A percentile compares a stretch with the other conserved stretches of the same genome.
phyloP scores from a whole-genome alignment of 768 basidiomycete genomes.

The Rhodotorula taiwanensis region DNA sequence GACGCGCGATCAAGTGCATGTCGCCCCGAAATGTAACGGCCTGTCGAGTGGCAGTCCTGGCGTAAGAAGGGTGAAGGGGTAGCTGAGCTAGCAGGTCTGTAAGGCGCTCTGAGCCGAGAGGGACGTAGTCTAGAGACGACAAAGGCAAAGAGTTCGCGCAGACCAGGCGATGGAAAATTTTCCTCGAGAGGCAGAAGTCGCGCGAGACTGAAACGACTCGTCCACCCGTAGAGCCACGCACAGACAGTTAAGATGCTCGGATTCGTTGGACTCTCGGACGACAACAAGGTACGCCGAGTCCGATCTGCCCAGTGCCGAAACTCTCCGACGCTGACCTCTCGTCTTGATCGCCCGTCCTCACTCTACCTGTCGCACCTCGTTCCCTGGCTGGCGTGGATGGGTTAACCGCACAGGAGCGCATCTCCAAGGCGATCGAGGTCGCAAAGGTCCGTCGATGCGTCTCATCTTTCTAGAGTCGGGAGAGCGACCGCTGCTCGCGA shows the following conservation, averaged over 20 bases:
- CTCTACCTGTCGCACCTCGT: not conserved
- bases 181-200: not conserved
- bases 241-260: not conserved
- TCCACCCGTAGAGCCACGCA: not conserved
- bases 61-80: no score
- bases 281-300: conserved; percentile 62
- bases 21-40: no score
- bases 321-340: not conserved
- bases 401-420: conserved; percentile 68
- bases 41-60: no score
- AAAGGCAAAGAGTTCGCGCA: no score
- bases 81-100: not conserved
- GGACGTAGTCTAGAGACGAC: no score
- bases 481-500: no score
- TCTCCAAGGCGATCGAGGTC: conserved; percentile 70
- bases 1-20: not conserved
- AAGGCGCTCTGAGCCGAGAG: not conserved
- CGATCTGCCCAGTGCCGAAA: no score
- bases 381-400: no score
- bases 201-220: not conserved
- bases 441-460: no score
- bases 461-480: no score
- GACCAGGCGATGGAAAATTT: not conserved
- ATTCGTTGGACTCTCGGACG: conserved; percentile 66
- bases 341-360: not conserved